Conservation (phyloP, 306 rosid genomes). For the Prosopis cineraria region DNA sequence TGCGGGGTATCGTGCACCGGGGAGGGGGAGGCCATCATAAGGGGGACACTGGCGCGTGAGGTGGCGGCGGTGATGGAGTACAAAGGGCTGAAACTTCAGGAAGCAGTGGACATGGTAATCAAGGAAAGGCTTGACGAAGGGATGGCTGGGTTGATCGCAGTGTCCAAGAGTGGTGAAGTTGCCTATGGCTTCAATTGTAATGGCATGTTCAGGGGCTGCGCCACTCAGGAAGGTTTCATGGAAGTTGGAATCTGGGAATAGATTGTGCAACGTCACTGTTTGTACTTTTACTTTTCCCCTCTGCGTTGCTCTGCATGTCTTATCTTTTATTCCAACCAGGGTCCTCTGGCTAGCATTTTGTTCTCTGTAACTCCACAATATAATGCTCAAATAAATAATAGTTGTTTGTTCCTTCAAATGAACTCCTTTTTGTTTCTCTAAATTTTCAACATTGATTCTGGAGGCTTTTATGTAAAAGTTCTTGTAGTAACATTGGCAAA, state of each 20-base stretch:
- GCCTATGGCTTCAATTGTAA: constrained; percentile 78
- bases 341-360: neutral
- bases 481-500: too few species aligned
- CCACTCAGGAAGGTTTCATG: constrained; percentile 86
- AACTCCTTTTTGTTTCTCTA: neutral
- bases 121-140: constrained; percentile 81
- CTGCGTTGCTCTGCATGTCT: neutral
- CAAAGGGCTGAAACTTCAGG: constrained; percentile 70
- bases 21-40: constrained; percentile 94
- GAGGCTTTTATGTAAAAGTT: neutral
- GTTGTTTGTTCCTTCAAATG: neutral
- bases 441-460: neutral
- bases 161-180: constrained; percentile 76
- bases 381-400: neutral
- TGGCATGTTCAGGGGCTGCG: constrained; percentile 87
- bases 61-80: constrained; percentile 96
- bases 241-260: constrained; percentile 89
- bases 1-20: constrained; percentile 92
- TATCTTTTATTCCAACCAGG: neutral
- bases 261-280: neutral
- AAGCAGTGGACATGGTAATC: constrained; percentile 75
- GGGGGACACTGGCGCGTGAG: constrained; percentile 89
- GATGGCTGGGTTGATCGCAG: constrained; percentile 80
- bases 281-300: neutral
- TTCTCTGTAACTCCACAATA: neutral